phyloP scores from a whole-genome alignment of 306 rosid species.

The Quillaja saponaria region DNA sequence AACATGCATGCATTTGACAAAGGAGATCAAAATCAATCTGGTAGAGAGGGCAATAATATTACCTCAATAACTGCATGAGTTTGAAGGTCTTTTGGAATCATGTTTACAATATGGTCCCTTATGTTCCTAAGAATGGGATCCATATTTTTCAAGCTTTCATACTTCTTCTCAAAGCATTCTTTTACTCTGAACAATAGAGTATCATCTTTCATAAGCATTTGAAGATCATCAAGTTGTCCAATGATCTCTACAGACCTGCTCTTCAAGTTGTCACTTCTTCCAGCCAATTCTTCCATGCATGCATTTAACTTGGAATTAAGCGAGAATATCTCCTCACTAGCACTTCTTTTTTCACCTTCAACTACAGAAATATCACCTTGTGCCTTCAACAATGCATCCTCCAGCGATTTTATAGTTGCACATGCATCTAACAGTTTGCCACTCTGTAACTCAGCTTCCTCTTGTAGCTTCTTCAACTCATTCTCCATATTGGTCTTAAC shows the following conservation, averaged over 20 bases:
- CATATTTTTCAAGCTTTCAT: constrained; percentile 58
- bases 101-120: constrained; percentile 41
- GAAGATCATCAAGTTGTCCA: constrained; percentile 68
- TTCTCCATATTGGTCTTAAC: constrained; percentile 58
- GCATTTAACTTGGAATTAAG: constrained; percentile 71
- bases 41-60: constrained; percentile 14
- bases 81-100: constrained; percentile 48
- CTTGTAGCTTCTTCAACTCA: constrained; percentile 71
- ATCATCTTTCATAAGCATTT: constrained; percentile 59
- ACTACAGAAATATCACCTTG: constrained; percentile 55
- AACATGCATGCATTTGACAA: constrained; percentile 11
- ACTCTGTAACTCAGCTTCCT: constrained; percentile 54
- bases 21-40: not conserved
- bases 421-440: constrained; percentile 54
- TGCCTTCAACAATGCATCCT: constrained; percentile 73
- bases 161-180: constrained; percentile 61
- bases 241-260: constrained; percentile 60
- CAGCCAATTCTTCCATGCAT: constrained; percentile 66
- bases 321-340: constrained; percentile 63
- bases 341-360: constrained; percentile 56
- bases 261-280: constrained; percentile 57
- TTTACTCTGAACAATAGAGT: constrained; percentile 49
- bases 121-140: constrained; percentile 57
- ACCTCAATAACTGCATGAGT: constrained; percentile 55
- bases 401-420: constrained; percentile 55